Conservation (phyloP, 2,329 filamentous ascomycete species). For the Trichocomaceae sp. region DNA sequence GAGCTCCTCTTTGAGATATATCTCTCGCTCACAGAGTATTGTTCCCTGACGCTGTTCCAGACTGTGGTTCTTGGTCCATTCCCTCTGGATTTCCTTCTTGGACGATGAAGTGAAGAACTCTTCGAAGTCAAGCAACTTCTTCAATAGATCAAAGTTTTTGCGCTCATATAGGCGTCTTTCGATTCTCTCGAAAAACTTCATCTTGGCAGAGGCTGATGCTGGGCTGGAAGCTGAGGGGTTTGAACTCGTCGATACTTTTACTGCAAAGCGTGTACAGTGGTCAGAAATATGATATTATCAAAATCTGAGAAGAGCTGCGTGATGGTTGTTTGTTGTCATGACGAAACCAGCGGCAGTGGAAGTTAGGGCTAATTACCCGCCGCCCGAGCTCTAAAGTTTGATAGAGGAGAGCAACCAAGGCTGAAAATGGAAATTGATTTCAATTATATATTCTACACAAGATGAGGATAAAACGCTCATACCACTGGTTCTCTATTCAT, state of each 20-base stretch:
- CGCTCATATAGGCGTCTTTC: not conserved
- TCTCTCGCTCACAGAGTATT: not conserved
- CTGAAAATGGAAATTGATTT: no score
- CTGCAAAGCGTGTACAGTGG: not conserved
- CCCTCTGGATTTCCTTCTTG: not conserved
- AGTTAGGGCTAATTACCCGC: not conserved
- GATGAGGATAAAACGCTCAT: no score
- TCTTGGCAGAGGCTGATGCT: not conserved
- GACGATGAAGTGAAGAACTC: not conserved
- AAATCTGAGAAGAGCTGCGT: not conserved
- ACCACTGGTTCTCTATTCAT: not conserved
- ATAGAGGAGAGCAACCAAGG: no score
- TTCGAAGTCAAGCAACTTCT: not conserved
- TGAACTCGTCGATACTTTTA: not conserved
- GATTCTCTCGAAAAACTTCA: conserved; percentile 1
- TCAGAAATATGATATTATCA: not conserved
- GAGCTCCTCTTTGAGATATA: conserved; percentile 2
- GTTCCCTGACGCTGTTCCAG: not conserved
- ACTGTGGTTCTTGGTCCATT: not conserved
- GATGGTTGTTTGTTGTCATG: not conserved
- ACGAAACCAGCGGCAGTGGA: not conserved
- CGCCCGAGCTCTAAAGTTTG: no score
- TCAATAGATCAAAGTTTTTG: not conserved
- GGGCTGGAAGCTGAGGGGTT: not conserved
- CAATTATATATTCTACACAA: no score